phyloP scores from a whole-genome alignment of 208 protist species.

The Paratrypanosoma confusum region DNA sequence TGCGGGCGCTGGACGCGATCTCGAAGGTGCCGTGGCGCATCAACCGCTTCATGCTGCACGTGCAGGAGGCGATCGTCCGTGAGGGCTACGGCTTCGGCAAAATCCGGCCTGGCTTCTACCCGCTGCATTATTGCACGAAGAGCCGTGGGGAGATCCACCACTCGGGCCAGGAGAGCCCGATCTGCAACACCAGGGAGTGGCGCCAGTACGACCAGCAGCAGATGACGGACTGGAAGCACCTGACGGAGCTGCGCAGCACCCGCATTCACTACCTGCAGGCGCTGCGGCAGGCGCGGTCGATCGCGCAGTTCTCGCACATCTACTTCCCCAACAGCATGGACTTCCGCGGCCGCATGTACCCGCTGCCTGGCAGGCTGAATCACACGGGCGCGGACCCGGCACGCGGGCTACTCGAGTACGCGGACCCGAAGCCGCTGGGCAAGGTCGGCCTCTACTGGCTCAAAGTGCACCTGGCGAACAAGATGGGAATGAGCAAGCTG shows the following conservation, averaged over 20 bases:
- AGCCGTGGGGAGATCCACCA: slow-evolving; percentile 49
- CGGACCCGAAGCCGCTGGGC: slow-evolving; percentile 90
- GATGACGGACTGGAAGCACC: slow-evolving; percentile 69
- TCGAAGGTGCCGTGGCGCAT: slow-evolving; percentile 87
- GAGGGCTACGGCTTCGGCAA: slow-evolving; percentile 89
- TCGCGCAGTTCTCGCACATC: slow-evolving; percentile 87
- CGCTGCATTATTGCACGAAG: slow-evolving; percentile 68
- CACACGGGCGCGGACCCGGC: slow-evolving; percentile 93
- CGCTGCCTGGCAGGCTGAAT: slow-evolving; percentile 95
- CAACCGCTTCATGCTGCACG: slow-evolving; percentile 88
- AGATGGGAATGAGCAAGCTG: slow-evolving; percentile 95
- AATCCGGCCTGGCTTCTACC: slow-evolving; percentile 81
- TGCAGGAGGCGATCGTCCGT: slow-evolving; percentile 85
- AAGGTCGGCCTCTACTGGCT: slow-evolving; percentile 92
- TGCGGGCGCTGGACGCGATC: slow-evolving; percentile 84
- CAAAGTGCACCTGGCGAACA: slow-evolving; percentile 97
- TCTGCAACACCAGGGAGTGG: slow-evolving; percentile 63
- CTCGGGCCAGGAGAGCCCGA: slow-evolving; percentile 16
- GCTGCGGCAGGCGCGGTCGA: slow-evolving; percentile 78
- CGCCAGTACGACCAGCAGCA: slow-evolving; percentile 53
- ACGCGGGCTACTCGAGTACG: slow-evolving; percentile 92
- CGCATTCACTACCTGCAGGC: slow-evolving; percentile 85
- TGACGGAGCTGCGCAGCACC: slow-evolving; percentile 71
- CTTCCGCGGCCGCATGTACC: slow-evolving; percentile 98
- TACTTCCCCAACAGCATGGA: slow-evolving; percentile 98